Evolutionary conservation across 345 rosid genomes (phyloP).

Genomic region (Citropsis articulata): DNA sequence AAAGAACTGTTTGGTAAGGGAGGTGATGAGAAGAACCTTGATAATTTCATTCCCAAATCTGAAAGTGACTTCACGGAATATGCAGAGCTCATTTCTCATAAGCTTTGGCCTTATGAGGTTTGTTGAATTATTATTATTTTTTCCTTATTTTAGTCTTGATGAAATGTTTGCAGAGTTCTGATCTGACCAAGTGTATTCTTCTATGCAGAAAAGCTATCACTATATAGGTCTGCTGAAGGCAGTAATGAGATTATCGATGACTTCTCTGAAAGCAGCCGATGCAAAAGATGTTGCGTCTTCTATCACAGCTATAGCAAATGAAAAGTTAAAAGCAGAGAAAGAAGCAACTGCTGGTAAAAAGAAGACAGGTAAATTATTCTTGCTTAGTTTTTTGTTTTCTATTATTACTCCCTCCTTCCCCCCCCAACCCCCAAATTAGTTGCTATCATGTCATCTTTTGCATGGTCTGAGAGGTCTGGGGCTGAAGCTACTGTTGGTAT

Average conservation of each 20-base stretch:
- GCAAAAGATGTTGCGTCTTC: constrained; percentile 87
- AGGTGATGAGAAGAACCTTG: constrained; percentile 57
- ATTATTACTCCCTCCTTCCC: too few relatives aligned
- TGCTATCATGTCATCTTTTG: neutral
- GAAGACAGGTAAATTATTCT: constrained; percentile 56
- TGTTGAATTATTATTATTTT: neutral
- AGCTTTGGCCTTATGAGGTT: constrained; percentile 76
- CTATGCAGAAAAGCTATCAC: constrained; percentile 81
- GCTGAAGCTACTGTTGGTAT: neutral
- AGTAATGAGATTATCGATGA: constrained; percentile 77
- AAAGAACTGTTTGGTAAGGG: constrained; percentile 63
- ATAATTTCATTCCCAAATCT: constrained; percentile 85
- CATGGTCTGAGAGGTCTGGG: neutral
- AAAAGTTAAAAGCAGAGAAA: constrained; percentile 85
- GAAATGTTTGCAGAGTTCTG: neutral
- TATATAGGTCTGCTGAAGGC: constrained; percentile 70
- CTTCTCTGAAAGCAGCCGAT: constrained; percentile 75
- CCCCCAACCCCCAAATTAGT: neutral
- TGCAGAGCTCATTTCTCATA: constrained; percentile 81
- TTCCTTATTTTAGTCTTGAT: neutral
- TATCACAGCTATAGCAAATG: constrained; percentile 80
- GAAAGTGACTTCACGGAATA: constrained; percentile 88
- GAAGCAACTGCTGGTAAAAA: constrained; percentile 74
- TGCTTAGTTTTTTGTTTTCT: neutral
- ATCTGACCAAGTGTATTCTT: neutral